Evolutionary conservation across 2,329 filamentous ascomycete species (phyloP).

Genomic region (Colletotrichum sp.): DNA sequence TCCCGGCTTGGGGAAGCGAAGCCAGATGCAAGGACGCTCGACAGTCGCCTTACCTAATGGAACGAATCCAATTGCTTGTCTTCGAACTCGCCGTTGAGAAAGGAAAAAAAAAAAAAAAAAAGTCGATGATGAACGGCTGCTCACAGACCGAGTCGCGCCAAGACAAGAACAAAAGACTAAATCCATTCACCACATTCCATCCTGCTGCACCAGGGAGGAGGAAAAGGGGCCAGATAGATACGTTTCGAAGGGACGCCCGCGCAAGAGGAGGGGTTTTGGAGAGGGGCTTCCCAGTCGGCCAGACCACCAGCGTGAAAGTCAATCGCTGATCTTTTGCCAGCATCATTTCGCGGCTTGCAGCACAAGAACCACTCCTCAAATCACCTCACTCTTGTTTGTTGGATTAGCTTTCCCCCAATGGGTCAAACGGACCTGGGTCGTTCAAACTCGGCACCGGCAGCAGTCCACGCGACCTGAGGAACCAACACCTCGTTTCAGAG

Average conservation of each 20-base stretch:
- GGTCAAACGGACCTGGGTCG: background rate
- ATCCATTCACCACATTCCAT: background rate
- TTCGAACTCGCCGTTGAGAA: background rate
- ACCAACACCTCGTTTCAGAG: background rate
- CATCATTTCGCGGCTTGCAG: background rate
- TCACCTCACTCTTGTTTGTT: background rate
- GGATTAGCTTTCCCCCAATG: background rate
- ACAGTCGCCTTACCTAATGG: background rate
- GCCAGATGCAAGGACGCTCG: background rate
- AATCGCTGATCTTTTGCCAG: conserved; percentile 4
- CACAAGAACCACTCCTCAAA: background rate
- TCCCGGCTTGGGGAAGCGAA: conserved; percentile 1
- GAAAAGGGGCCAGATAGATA: background rate
- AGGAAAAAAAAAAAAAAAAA: background rate
- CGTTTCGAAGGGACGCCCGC: background rate
- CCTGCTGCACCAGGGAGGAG: background rate
- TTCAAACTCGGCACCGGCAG: background rate
- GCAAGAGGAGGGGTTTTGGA: background rate
- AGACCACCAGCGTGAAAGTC: conserved; percentile 7
- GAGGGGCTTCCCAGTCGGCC: conserved; percentile 1
- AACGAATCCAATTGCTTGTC: background rate
- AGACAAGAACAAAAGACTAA: background rate
- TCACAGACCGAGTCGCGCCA: background rate
- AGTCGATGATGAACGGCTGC: background rate
- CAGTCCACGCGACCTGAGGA: background rate